Evolutionary conservation across 1,139 yeast genomes (phyloP).

Genomic region (Meyerozyma elateridarum): DNA sequence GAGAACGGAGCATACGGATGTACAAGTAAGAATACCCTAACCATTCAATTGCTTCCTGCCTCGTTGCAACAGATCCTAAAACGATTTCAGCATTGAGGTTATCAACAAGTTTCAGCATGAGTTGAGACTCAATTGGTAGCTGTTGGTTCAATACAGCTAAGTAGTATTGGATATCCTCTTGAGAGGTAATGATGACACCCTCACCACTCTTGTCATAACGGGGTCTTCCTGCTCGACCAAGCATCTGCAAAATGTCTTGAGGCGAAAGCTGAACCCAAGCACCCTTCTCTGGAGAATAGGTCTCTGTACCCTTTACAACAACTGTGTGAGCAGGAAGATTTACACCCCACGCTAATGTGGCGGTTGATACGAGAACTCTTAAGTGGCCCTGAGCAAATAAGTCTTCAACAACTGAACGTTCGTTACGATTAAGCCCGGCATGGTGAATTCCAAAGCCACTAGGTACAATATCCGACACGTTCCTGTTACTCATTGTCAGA

Average conservation of each 20-base stretch:
- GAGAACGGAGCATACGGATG: constrained; percentile 73
- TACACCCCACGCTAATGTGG: constrained; percentile 98
- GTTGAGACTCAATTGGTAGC: constrained; percentile 86
- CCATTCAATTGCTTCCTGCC: constrained; percentile 76
- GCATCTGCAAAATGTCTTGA: constrained; percentile 92
- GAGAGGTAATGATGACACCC: constrained; percentile 88
- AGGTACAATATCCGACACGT: constrained; percentile 57
- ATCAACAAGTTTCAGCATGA: constrained; percentile 68
- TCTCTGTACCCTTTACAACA: constrained; percentile 89
- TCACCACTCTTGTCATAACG: constrained; percentile 89
- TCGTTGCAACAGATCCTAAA: constrained; percentile 55
- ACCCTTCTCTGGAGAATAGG: constrained; percentile 88
- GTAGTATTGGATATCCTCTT: constrained; percentile 81
- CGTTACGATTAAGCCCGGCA: constrained; percentile 78
- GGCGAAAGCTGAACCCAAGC: constrained; percentile 86
- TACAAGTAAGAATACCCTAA: constrained; percentile 73
- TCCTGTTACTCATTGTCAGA: constrained; percentile 47
- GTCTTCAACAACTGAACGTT: constrained; percentile 77
- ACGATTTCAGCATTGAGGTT: constrained; percentile 84
- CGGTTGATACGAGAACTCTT: constrained; percentile 83
- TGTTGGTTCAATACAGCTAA: constrained; percentile 86
- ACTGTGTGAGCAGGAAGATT: constrained; percentile 97
- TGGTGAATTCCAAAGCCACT: constrained; percentile 90
- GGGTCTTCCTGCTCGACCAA: constrained; percentile 97
- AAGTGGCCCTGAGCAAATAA: constrained; percentile 83